These are phyloP conservation scores for Fusarium luffae DNA, from an alignment of 2,329 filamentous ascomycete genomes.

Conservation along the genomic window DNA sequence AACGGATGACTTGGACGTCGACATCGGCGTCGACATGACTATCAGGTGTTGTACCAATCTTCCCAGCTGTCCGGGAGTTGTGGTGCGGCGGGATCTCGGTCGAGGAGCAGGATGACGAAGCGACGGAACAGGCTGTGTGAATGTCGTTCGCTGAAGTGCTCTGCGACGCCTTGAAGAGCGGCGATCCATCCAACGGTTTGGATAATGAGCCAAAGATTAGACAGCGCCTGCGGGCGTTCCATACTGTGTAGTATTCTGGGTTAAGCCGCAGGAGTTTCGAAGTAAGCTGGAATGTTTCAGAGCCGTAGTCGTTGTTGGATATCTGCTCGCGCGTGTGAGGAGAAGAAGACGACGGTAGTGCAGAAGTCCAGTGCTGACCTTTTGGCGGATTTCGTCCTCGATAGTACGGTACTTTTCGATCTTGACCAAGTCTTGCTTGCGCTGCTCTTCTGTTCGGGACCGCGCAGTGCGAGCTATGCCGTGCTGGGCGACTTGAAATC, in stretches of 20 bases:
- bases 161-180: conserved; percentile 65
- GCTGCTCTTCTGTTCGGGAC: conserved; percentile 74
- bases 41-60: conserved; percentile 64
- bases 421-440: conserved; percentile 76
- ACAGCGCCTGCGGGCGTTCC: conserved; percentile 85
- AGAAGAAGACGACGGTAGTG: conserved; percentile 19
- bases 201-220: conserved; percentile 69
- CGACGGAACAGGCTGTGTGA: conserved; percentile 72
- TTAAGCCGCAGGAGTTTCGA: conserved; percentile 80
- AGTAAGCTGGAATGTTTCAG: conserved; percentile 72
- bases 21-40: conserved; percentile 45
- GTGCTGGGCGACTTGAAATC: conserved; percentile 69
- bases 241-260: conserved; percentile 90
- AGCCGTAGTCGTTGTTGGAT: conserved; percentile 58
- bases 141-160: conserved; percentile 65
- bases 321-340: conserved; percentile 46
- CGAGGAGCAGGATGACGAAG: conserved; percentile 65
- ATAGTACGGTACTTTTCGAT: conserved; percentile 81
- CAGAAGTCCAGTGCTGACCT: conserved; percentile 58
- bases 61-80: conserved; percentile 61
- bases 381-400: conserved; percentile 73
- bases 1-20: conserved; percentile 67
- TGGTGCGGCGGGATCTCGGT: conserved; percentile 61
- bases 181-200: conserved; percentile 62
- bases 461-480: conserved; percentile 78